Evolutionary conservation across 2,329 filamentous ascomycete genomes (phyloP).

Genomic region (Pyrenophora tritici-repentis): DNA sequence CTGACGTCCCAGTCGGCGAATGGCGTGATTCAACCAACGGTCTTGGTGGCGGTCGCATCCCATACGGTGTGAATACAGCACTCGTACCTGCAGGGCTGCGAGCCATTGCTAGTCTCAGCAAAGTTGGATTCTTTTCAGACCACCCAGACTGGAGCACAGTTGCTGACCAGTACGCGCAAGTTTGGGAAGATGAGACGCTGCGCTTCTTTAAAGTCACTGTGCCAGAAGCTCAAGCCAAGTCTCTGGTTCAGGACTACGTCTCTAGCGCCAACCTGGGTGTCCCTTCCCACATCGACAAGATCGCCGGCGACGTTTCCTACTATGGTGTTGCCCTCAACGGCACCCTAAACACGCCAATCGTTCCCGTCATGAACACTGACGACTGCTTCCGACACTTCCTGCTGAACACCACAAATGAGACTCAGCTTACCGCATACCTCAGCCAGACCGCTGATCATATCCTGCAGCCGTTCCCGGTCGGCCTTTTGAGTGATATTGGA

Average conservation of each 20-base stretch:
- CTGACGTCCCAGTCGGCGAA: slow-evolving; percentile 61
- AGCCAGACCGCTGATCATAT: slow-evolving; percentile 64
- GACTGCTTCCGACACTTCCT: slow-evolving; percentile 68
- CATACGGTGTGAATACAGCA: slow-evolving; percentile 68
- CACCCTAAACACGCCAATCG: slow-evolving; percentile 49
- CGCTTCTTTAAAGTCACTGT: slow-evolving; percentile 60
- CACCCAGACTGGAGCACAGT: slow-evolving; percentile 54
- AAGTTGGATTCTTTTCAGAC: slow-evolving; percentile 57
- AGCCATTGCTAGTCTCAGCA: slow-evolving; percentile 60
- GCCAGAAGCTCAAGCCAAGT: slow-evolving; percentile 50
- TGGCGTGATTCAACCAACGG: slow-evolving; percentile 68
- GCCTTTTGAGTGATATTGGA: slow-evolving; percentile 61
- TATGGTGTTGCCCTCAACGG: slow-evolving; percentile 64
- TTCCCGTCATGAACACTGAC: slow-evolving; percentile 67
- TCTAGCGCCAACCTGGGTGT: slow-evolving; percentile 51
- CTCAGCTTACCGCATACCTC: slow-evolving; percentile 61
- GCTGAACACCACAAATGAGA: slow-evolving; percentile 63
- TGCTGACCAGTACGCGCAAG: slow-evolving; percentile 55
- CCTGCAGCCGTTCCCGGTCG: slow-evolving; percentile 62
- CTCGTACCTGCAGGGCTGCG: slow-evolving; percentile 65
- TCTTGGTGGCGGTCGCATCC: slow-evolving; percentile 65
- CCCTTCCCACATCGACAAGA: slow-evolving; percentile 50
- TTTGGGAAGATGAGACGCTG: slow-evolving; percentile 67
- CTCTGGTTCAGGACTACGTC: slow-evolving; percentile 57
- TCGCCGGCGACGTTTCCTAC: slow-evolving; percentile 56